Evolutionary conservation across 2,329 filamentous ascomycete species (phyloP).

Genomic region (Mariannaea elegans): DNA sequence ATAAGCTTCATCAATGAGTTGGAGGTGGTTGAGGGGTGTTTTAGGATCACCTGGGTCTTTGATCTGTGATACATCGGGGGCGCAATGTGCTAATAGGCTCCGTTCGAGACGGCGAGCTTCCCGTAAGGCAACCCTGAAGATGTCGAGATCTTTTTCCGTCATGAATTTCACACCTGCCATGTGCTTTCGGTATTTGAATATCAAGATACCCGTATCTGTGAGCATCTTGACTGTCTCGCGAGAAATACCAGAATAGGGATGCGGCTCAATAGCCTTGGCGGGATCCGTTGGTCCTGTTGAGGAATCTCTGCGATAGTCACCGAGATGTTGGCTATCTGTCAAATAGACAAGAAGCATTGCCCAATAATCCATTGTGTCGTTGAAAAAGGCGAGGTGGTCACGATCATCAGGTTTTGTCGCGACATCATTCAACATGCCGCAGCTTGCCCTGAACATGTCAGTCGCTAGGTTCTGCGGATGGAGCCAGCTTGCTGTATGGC

Average conservation of each 20-base stretch:
- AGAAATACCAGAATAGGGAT: slow-evolving; percentile 32
- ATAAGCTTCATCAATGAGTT: slow-evolving; percentile 31
- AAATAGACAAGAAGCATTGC: slow-evolving; percentile 34
- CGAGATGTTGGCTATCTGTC: slow-evolving; percentile 29
- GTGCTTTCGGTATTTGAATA: slow-evolving; percentile 31
- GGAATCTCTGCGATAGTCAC: slow-evolving; percentile 3
- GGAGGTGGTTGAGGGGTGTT: slow-evolving; percentile 16
- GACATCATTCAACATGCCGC: slow-evolving; percentile 8
- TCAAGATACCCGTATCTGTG: slow-evolving; percentile 26
- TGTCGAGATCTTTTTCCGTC: slow-evolving; percentile 26
- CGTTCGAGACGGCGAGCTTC: slow-evolving; percentile 30
- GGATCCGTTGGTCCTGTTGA: neutral
- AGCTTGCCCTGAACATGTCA: slow-evolving; percentile 24
- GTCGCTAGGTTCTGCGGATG: slow-evolving; percentile 31
- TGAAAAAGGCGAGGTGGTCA: slow-evolving; percentile 23
- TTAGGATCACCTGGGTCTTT: slow-evolving; percentile 20
- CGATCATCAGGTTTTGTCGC: neutral
- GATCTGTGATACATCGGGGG: slow-evolving; percentile 18
- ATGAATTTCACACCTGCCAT: slow-evolving; percentile 28
- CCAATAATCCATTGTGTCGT: slow-evolving; percentile 36
- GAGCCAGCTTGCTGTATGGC: slow-evolving; percentile 34
- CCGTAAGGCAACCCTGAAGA: slow-evolving; percentile 20
- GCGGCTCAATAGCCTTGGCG: slow-evolving; percentile 11
- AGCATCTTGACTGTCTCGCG: slow-evolving; percentile 24
- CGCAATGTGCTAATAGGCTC: slow-evolving; percentile 10